Conservation (phyloP, 2,329 filamentous ascomycete species). For the Phaeosphaeriaceae sp. region DNA sequence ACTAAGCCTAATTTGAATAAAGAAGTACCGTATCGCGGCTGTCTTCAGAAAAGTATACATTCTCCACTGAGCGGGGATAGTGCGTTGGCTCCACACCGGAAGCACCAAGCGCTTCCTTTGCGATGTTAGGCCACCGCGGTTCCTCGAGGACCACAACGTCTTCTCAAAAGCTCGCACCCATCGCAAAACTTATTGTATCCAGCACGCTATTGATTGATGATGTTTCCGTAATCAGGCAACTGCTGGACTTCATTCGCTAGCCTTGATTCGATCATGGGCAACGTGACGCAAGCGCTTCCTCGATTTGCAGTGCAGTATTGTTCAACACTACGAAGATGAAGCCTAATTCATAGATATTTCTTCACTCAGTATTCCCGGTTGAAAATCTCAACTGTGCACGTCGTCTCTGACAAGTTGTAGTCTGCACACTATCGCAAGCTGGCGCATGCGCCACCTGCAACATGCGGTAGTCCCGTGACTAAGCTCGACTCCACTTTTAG, state of each 20-base stretch:
- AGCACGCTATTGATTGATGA: not conserved
- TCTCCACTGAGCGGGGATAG: too few relatives aligned
- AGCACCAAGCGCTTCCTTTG: not conserved
- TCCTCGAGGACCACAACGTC: not conserved
- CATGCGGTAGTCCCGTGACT: slow-evolving; percentile 21
- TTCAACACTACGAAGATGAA: too few relatives aligned
- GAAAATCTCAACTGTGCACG: too few relatives aligned
- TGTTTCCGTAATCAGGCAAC: too few relatives aligned
- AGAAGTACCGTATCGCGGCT: too few relatives aligned
- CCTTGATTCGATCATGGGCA: not conserved
- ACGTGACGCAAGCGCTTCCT: slow-evolving; percentile 5
- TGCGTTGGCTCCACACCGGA: slow-evolving; percentile 4
- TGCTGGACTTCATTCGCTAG: not conserved
- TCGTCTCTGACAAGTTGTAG: not conserved
- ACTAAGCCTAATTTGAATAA: too few relatives aligned
- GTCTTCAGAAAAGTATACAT: too few relatives aligned
- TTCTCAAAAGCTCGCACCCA: not conserved
- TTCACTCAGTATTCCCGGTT: too few relatives aligned
- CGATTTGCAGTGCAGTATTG: slow-evolving; percentile 1
- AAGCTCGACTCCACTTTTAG: slow-evolving; percentile 16
- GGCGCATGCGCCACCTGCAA: too few relatives aligned
- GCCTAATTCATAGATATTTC: too few relatives aligned
- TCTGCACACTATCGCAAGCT: too few relatives aligned
- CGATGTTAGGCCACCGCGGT: not conserved
- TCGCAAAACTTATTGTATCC: slow-evolving; percentile 3